phyloP scores from a whole-genome alignment of 2,329 filamentous ascomycete genomes.

The Colletotrichum liriopes region DNA sequence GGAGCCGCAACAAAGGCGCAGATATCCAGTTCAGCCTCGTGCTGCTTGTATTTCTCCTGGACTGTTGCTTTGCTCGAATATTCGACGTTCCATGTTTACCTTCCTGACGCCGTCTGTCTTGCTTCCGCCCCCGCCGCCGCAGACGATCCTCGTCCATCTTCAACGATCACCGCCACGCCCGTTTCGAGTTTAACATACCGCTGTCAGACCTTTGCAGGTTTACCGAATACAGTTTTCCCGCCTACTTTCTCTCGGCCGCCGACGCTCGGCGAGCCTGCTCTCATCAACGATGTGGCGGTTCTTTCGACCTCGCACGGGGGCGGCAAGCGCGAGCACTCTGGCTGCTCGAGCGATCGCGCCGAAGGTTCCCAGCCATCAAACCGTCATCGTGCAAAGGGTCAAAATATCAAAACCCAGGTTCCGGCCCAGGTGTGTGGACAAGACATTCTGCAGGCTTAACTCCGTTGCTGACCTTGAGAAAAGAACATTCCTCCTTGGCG shows the following conservation, averaged over 20 bases:
- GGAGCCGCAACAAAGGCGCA: background rate
- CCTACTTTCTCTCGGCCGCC: constrained; percentile 16
- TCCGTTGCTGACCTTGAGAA: background rate
- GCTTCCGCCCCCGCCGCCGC: constrained; percentile 2
- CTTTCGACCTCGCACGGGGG: constrained; percentile 28
- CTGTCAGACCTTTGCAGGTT: background rate
- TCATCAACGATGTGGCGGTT: constrained; percentile 36
- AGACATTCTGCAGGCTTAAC: background rate
- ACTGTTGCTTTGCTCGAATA: background rate
- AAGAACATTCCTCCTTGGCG: constrained; percentile 50
- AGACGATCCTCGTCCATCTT: background rate
- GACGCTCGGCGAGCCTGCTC: constrained; percentile 28
- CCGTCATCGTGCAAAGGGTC: constrained; percentile 43
- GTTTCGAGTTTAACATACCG: background rate
- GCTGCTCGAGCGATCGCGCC: constrained; percentile 36
- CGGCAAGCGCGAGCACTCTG: constrained; percentile 19
- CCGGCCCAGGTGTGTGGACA: constrained; percentile 32
- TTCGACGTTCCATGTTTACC: background rate
- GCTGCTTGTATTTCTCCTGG: background rate
- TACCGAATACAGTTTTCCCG: background rate
- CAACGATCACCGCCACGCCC: constrained; percentile 11
- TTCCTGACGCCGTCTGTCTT: background rate
- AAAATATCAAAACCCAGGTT: constrained; percentile 28
- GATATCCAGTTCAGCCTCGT: background rate
- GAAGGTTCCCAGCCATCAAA: constrained; percentile 24